Evolutionary conservation across 2,329 filamentous ascomycete genomes (phyloP), one percentile per base, ranked within the genome.

Genomic region (Pleomassaria siparia): DNA sequence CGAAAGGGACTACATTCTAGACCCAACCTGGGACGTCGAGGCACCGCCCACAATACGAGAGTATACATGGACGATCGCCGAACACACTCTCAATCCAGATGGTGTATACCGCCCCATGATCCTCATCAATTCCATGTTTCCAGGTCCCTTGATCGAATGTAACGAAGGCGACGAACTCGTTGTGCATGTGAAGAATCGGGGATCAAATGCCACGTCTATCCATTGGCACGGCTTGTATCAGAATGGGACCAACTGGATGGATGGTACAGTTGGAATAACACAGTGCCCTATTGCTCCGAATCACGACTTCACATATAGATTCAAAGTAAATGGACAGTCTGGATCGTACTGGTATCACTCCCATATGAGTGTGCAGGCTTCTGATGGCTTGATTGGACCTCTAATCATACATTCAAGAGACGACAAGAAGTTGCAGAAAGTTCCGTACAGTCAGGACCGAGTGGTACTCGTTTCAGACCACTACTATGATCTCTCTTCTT

Each of bases 101-200:
- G 84, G 72, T 9, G 60, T 74, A 12, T 72, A 60, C 41, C 58
- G 72, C 11, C 66, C 67, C 1, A 73, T 75, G 71, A 66, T 72
- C 11, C 55, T 74, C 20, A 71, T 74, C 49, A 73, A 74, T 44
- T 55, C 56, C 28, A 66, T 68, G 39, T 74, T 72, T 41, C 72
- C 72, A 0, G 72, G 70, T 0, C 71, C 71, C 1, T 30, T 72
- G 46, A 63, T 74, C 26, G 69, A 73, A 53, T 66, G 62, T 46
- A 74, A 74, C 59, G 81, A 87, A 55, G 84, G 84, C 13, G 88
- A 92, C 54, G 83, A 80, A 0, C 69, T 91, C 7, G 67, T 86
- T 0, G 80, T 91, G 11, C 79, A 85, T 16, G 76, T 90, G 22
- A 67, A 85, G 61, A 56, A 72, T 39, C 44, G 76, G 67, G 67